Evolutionary conservation across 805 yeast genomes (phyloP).

Genomic region (Brettanomyces nanus): DNA sequence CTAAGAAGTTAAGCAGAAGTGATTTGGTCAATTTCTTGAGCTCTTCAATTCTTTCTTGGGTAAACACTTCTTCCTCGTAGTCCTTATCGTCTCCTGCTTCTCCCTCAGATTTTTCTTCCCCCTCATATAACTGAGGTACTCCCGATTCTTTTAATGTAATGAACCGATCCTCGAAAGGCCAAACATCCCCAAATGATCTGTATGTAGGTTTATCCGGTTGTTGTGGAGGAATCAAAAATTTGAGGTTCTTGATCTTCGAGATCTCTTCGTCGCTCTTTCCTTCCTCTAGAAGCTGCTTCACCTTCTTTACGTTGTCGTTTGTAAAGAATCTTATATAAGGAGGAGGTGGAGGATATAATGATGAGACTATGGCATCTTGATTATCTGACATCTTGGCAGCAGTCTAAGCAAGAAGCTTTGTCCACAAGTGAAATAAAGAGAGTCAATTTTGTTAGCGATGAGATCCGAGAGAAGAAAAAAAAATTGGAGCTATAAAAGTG

Average conservation of each 20-base stretch:
- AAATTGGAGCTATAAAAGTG: not conserved
- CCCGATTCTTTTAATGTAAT: constrained; percentile 75
- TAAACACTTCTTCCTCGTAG: constrained; percentile 25
- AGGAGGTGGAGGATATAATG: constrained; percentile 94
- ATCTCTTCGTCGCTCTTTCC: constrained; percentile 17
- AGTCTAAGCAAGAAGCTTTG: too few relatives aligned
- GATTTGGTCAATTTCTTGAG: constrained; percentile 76
- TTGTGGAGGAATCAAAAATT: constrained; percentile 56
- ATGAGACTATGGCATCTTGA: constrained; percentile 33
- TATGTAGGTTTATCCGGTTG: constrained; percentile 59
- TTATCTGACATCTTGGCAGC: too few relatives aligned
- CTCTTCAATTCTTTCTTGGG: constrained; percentile 57
- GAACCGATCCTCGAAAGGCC: constrained; percentile 75
- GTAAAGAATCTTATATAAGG: constrained; percentile 72
- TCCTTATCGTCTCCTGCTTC: constrained; percentile 3
- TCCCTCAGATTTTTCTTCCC: constrained; percentile 19
- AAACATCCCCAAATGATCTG: constrained; percentile 81
- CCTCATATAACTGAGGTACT: constrained; percentile 57
- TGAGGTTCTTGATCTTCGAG: constrained; percentile 30
- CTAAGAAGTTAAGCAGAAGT: constrained; percentile 69
- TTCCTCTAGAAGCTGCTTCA: constrained; percentile 22
- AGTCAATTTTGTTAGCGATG: not conserved
- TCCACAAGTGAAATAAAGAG: not conserved
- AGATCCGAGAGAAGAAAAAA: not conserved
- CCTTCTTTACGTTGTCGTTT: constrained; percentile 46